Base-by-base conservation (phyloP, 345 rosid species). In the Hibiscus syriacus region DNA sequence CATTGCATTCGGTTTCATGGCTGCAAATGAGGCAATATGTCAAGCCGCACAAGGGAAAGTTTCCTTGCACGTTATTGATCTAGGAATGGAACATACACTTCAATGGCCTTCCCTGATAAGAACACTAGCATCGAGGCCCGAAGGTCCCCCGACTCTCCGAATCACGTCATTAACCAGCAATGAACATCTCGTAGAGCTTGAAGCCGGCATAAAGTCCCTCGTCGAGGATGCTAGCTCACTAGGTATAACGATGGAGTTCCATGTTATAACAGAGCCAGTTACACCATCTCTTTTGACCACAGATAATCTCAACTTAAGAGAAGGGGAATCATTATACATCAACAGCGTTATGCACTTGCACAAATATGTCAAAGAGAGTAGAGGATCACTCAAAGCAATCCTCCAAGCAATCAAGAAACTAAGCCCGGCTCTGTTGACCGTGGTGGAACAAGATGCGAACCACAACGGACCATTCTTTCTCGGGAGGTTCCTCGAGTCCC, bases 391-490 rank as follows among this genome's bases (percentile, higher is more conserved):
- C 74, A 80, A 85, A 78, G 82, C 85, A 46, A 83, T 83, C 73
- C 92, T 87, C 39, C 92, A 83, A 73, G 86, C 84, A 29, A 79
- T 87, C 72, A 83, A 79, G 84, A 85, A 76, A 63, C 75, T 87
- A 3, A 70, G 68, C 1, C 92, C 86, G 19, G 39, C 78, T 13
- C 66, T 85, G 70, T 63, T 87, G 7, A 87, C 85, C 0, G 76
- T 83, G 46, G 79, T 83, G 66, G 89, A 87, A 58, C 92, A 85
- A 74, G 89, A 87, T 57, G 87, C 87, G 3, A 87, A 80, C 76
- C 89, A 87, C 62, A 85, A 85, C 43, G 86, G 89, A 3, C 89
- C 86, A 0, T 84, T 87, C 80, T 85, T 87, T 53, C 87, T 87
- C 2, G 89, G 92, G 23, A 79, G 87, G 50, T 87, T 85, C 63